A percentile compares a stretch with the other conserved stretches of the same genome.
phyloP scores from a whole-genome alignment of 208 protist genomes.

The Histomonas meleagridis region DNA sequence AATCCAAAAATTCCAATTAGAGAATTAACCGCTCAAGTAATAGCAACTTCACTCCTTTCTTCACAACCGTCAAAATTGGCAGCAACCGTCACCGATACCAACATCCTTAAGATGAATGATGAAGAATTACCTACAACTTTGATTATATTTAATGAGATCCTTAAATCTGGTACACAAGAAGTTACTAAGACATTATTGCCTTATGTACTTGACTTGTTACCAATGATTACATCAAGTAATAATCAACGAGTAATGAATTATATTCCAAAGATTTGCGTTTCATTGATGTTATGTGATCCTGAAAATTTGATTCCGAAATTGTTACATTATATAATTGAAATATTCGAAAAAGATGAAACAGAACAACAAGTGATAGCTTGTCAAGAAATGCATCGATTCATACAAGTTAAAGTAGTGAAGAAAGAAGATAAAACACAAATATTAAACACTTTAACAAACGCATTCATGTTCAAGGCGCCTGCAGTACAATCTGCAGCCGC shows the following conservation, averaged over 20 bases:
- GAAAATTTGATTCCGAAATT: not conserved
- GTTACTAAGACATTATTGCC: not conserved
- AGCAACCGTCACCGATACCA: not conserved
- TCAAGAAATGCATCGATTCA: not conserved
- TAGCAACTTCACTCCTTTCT: not conserved
- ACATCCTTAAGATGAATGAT: not conserved
- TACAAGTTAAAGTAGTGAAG: not conserved
- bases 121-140: not conserved
- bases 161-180: not conserved
- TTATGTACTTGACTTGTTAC: not conserved
- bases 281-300: not conserved
- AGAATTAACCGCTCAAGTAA: not conserved
- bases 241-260: not conserved
- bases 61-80: not conserved
- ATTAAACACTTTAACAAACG: not conserved
- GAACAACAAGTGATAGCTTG: constrained; percentile 26
- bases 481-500: not conserved
- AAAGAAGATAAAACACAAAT: not conserved
- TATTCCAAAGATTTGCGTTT: not conserved
- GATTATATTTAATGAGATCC: not conserved
- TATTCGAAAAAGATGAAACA: not conserved
- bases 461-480: not conserved
- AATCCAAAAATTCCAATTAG: not conserved
- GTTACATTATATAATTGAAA: not conserved
- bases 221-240: not conserved